Conservation (phyloP, 352 stramenopile genomes). For the Phytophthora ohioensis region DNA sequence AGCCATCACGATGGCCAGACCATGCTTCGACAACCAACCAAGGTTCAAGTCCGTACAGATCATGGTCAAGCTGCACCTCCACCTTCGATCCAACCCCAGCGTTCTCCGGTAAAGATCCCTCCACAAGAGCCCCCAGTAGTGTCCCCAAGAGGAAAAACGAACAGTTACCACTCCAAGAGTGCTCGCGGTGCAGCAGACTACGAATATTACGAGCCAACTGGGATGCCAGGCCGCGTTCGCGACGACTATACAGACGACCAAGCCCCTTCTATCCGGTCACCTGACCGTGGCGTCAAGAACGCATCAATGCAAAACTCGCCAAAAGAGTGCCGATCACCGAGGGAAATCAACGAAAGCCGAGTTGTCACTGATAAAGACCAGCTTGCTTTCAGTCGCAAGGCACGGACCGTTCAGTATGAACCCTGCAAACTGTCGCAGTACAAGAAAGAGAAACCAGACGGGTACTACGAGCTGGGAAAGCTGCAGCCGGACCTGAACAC, state of each 20-base stretch:
- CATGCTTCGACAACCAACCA: slow-evolving; percentile 33
- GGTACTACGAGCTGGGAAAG: slow-evolving; percentile 92
- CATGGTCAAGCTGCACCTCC: slow-evolving; percentile 6
- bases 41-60: slow-evolving; percentile 23
- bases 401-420: slow-evolving; percentile 77
- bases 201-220: slow-evolving; percentile 32
- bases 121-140: slow-evolving; percentile 13
- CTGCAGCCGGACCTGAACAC: slow-evolving; percentile 88
- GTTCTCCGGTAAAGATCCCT: slow-evolving; percentile 13
- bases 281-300: slow-evolving; percentile 16
- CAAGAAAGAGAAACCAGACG: slow-evolving; percentile 83
- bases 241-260: slow-evolving; percentile 45
- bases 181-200: slow-evolving; percentile 10
- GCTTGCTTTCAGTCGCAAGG: slow-evolving; percentile 82
- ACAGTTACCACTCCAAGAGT: slow-evolving; percentile 25
- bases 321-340: slow-evolving; percentile 54
- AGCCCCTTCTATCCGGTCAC: slow-evolving; percentile 15
- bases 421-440: slow-evolving; percentile 89
- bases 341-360: slow-evolving; percentile 69
- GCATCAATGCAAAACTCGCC: slow-evolving; percentile 1
- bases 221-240: slow-evolving; percentile 41
- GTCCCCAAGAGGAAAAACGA: slow-evolving; percentile 29
- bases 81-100: slow-evolving; percentile 17
- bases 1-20: slow-evolving; percentile 27
- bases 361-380: slow-evolving; percentile 70